Base-by-base conservation (phyloP, 2,329 filamentous ascomycete species). In the Lecanosticta acicola region DNA sequence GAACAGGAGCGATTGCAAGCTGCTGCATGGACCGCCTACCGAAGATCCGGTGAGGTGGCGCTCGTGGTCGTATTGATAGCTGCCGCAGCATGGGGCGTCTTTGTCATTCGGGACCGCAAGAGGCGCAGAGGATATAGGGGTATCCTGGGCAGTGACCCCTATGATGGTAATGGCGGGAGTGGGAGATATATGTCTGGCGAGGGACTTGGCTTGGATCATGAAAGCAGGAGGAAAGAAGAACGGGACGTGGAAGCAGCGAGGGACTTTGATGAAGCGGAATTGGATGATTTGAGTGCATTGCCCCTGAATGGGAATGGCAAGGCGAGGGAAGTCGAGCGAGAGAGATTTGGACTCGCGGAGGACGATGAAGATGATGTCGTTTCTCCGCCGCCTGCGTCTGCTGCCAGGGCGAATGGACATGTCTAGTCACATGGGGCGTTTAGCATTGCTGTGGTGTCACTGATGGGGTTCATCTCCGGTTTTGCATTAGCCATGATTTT, bases 11-110 rank as follows among this genome's bases (percentile, higher is more conserved):
- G 85, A 61, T 69, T 95, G n/a, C 80, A 90, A 57, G 80, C 87
- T 20, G 88, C 89, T 14, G 86, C 90, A 59, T 94, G 89, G 86
- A 79, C 83, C 41, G 90, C 90, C 0, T 96, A 96, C 67, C 85
- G 84, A 63, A 84, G 86, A 59, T 93, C 87, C 2, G 89, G 90
- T 41, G 87, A 94, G 68, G 79, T 90, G 4, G 88, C 89, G 1
- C 76, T 96, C 2, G 80, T 90, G 13, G 80, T 96, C 39, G 87
- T 95, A 14, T 73, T 84, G 41, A 79, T 93, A 48, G 83, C 81
- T 1, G 87, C 85, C 1, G 71, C 70, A 3, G 71, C 79, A 10
- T 94, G 87, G 83, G 87, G 83, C n/a, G 85, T 81, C 61, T 78
- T 81, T 56, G 72, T 83, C 52, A 80, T 76, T 73, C 73, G 77